Base-by-base conservation (phyloP, 2,329 filamentous ascomycete species). In the Aspergillus tanneri region DNA sequence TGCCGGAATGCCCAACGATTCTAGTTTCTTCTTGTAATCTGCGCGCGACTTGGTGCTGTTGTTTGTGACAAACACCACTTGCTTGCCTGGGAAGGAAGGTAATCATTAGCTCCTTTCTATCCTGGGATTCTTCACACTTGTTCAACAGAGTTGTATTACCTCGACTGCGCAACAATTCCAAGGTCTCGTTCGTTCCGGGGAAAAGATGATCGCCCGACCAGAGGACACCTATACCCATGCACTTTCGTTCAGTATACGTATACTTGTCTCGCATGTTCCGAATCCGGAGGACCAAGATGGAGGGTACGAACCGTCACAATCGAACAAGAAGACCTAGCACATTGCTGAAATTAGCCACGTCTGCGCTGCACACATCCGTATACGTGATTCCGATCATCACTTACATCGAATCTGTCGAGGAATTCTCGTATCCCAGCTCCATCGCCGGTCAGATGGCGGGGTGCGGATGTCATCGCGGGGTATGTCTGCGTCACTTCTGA, bases 181-280 rank as follows among this genome's bases (percentile, higher is more conserved):
- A 74, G 0, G 90, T 95, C 72, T 96, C 90, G 4, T 88, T 86
- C 4, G 90, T 85, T 44, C 87, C 87, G 11, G 89, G 85, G 60
- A 93, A 96, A 9, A 95, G 77, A 67, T 92, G 86, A 65, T 96
- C 90, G 41, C 93, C 93, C 12, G 91, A 96, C 93, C 93, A 99
- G 51, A 99, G 77, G 28, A 99, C 93, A 66, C 92, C 91, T 95
- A 72, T 72, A 61, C 72, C 62, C 69, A 48, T 53, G 61, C n/a
- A 64, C 52, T 44, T 50, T 10, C 35, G 53, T 53, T 70, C 56
- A 72, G 67, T 61, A 66, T 34, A 9, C 8, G 8, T 18, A 34
- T 19, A n/a, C n/a, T n/a, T n/a, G n/a, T n/a, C n/a, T n/a, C n/a
- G n/a, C n/a, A n/a, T n/a, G n/a, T n/a, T n/a, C n/a, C n/a, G 30